Percentiles rank a stretch among this genome's conserved stretches.
Conservation (phyloP, 352 stramenopile species). For the Phytophthora melonis region DNA sequence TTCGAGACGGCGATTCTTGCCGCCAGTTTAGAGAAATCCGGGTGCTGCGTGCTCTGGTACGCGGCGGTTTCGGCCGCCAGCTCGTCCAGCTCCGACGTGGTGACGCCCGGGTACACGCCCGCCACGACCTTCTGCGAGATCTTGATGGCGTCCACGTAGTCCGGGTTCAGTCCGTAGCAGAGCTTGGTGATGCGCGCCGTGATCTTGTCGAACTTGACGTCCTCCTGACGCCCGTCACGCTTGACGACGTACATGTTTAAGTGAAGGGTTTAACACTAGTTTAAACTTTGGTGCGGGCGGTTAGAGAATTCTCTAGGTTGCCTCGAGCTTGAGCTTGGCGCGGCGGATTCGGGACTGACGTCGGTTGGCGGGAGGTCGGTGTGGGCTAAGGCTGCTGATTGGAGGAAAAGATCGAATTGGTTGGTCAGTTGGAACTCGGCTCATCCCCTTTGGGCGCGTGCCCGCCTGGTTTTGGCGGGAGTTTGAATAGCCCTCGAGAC, state of each 20-base stretch:
- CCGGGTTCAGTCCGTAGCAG: constrained; percentile 97
- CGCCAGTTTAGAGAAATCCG: constrained; percentile 98
- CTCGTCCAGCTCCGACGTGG: constrained; percentile 98
- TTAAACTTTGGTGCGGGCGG: not conserved
- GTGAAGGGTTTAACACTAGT: not conserved
- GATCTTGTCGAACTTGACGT: constrained; percentile 99
- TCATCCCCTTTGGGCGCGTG: constrained; percentile 20
- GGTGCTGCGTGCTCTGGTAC: constrained; percentile 97
- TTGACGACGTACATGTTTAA: constrained; percentile 95
- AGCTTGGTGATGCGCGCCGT: constrained; percentile 98
- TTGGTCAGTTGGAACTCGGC: constrained; percentile 6
- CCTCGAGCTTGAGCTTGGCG: constrained; percentile 6
- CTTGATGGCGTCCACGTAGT: constrained; percentile 97
- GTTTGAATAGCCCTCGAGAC: constrained; percentile 1
- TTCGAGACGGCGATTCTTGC: constrained; percentile 99
- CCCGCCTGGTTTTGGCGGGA: constrained; percentile 23
- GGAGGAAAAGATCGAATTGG: constrained; percentile 10
- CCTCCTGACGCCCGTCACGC: constrained; percentile 92
- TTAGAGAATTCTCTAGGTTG: not conserved
- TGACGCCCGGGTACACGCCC: constrained; percentile 98
- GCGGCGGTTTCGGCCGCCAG: constrained; percentile 98
- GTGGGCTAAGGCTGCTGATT: constrained; percentile 16
- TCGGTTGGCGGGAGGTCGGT: constrained; percentile 11
- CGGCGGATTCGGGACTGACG: constrained; percentile 31
- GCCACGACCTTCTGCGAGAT: constrained; percentile 99